These are phyloP conservation scores for Chytriomyces confervae DNA, from an alignment of 192 early-diverging fungal genomes.

Conservation along the genomic window DNA sequence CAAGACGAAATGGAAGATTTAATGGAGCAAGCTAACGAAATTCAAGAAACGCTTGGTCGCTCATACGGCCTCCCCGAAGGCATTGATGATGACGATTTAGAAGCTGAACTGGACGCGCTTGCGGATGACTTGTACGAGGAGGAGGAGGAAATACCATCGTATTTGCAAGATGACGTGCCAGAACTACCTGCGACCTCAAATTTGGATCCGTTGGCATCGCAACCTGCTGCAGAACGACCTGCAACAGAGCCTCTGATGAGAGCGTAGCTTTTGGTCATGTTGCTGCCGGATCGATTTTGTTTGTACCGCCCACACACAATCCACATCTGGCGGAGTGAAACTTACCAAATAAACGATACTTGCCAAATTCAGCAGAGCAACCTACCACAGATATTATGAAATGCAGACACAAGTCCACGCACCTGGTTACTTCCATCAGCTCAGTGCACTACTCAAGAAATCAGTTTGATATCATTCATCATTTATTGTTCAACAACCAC, in stretches of 20 bases:
- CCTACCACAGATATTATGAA: too few relatives aligned
- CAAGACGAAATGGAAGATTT: conserved; percentile 99
- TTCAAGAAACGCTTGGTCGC: conserved; percentile 93
- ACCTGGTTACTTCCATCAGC: too few relatives aligned
- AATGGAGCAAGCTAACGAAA: conserved; percentile 94
- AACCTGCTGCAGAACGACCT: background rate
- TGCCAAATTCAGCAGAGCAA: too few relatives aligned
- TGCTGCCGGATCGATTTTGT: too few relatives aligned
- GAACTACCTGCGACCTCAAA: conserved; percentile 43
- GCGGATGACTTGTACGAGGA: conserved; percentile 88
- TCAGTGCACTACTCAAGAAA: too few relatives aligned
- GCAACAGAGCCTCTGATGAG: background rate
- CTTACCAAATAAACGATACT: too few relatives aligned
- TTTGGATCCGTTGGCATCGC: conserved; percentile 33
- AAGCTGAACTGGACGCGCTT: conserved; percentile 97
- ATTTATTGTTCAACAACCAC: too few relatives aligned
- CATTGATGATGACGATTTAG: conserved; percentile 95
- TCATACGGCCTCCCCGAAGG: conserved; percentile 94
- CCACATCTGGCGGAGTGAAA: too few relatives aligned
- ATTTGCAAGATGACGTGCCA: conserved; percentile 71
- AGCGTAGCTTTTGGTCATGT: background rate
- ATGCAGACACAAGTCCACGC: too few relatives aligned
- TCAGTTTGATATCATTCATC: too few relatives aligned
- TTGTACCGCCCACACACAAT: too few relatives aligned
- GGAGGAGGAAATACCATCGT: conserved; percentile 77